phyloP scores from a whole-genome alignment of 345 rosid species.

The Dovyalis caffra region DNA sequence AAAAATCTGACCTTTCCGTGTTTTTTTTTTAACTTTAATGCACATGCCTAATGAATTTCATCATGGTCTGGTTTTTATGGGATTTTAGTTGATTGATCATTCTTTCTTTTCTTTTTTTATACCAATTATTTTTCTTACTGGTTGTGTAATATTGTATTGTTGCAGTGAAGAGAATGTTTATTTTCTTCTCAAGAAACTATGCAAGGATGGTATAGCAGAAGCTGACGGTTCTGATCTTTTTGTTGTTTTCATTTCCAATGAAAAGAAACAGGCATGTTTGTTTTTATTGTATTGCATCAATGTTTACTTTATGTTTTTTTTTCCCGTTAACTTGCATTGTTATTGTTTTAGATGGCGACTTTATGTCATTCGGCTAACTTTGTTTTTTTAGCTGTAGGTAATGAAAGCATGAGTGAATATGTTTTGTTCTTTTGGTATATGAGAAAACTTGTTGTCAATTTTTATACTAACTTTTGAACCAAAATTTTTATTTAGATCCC shows the following conservation, averaged over 20 bases:
- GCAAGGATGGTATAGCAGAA: constrained; percentile 49
- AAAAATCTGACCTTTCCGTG: too few relatives aligned
- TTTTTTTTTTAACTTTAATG: too few relatives aligned
- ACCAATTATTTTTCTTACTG: neutral
- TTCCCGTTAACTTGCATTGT: neutral
- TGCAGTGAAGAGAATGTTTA: constrained; percentile 79
- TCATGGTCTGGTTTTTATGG: too few relatives aligned
- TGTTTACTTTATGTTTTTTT: neutral
- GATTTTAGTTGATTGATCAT: neutral
- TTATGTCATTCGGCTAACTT: neutral
- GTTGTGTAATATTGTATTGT: neutral
- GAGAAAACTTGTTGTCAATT: neutral
- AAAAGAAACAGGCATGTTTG: constrained; percentile 67
- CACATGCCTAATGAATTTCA: too few relatives aligned
- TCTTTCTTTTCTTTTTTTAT: neutral
- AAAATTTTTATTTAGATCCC: constrained; percentile 52
- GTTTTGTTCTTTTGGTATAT: neutral
- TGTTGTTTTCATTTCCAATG: constrained; percentile 77
- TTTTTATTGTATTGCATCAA: neutral
- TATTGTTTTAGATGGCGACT: neutral
- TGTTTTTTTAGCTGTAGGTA: too few relatives aligned
- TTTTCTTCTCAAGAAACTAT: constrained; percentile 65
- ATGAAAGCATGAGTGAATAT: neutral
- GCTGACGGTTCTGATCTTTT: constrained; percentile 64
- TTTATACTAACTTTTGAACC: neutral